phyloP scores from a whole-genome alignment of 192 early-diverging fungal genomes.

The Glomus cerebriforme region DNA sequence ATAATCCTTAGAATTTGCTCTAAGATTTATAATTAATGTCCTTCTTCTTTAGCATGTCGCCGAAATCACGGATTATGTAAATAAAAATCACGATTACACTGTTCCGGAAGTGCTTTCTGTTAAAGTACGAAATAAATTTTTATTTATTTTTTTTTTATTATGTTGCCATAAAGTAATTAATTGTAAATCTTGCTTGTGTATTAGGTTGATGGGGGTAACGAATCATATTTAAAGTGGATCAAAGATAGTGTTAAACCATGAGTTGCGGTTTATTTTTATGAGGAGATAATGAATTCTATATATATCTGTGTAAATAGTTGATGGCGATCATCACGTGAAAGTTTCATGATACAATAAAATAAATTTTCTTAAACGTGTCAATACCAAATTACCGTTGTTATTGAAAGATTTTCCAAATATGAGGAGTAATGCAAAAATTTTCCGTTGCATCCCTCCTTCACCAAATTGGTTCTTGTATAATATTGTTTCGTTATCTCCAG shows the following conservation, averaged over 20 bases:
- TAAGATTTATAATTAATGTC: background rate
- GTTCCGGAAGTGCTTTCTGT: constrained; percentile 18
- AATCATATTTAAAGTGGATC: background rate
- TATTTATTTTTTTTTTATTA: background rate
- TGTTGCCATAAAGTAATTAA: background rate
- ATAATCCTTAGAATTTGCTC: background rate
- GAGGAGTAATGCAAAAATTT: background rate
- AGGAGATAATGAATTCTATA: no score
- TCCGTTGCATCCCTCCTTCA: constrained; percentile 19
- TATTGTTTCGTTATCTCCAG: constrained; percentile 1
- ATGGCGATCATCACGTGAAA: no score
- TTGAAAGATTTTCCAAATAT: background rate
- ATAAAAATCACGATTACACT: constrained; percentile 17
- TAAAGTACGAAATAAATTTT: constrained; percentile 5
- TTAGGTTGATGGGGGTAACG: background rate
- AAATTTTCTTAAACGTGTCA: no score
- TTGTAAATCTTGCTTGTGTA: background rate
- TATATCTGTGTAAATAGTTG: no score
- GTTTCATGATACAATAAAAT: no score
- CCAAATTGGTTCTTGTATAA: constrained; percentile 28
- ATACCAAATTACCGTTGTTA: no score
- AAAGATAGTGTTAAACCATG: no score
- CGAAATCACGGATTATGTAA: constrained; percentile 28
- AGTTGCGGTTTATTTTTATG: no score
- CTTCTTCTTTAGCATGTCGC: background rate